Percentiles rank a stretch among this genome's conserved stretches.
Conservation (phyloP, 805 yeast genomes). For the Kodamaea sagamina region DNA sequence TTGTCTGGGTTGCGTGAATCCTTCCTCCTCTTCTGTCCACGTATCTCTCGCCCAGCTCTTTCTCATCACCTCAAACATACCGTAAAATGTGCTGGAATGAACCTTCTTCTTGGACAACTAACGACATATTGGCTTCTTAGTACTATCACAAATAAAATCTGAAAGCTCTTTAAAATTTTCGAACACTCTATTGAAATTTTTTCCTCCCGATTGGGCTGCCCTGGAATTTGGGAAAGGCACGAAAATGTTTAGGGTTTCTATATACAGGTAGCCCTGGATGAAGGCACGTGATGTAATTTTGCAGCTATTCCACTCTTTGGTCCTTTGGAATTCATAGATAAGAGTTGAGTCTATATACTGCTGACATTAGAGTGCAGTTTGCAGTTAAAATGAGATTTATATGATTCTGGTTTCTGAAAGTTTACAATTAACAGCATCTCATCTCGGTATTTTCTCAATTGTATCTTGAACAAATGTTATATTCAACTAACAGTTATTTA, state of each 20-base stretch:
- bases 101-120: conserved; percentile 98
- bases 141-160: conserved; percentile 16
- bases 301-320: too few species aligned
- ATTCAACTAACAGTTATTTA: too few species aligned
- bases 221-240: background rate
- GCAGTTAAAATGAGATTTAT: too few species aligned
- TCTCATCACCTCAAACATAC: conserved; percentile 52
- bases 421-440: too few species aligned
- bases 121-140: conserved; percentile 66
- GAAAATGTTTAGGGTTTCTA: conserved; percentile 3
- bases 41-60: background rate
- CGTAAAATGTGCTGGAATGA: conserved; percentile 99
- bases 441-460: too few species aligned
- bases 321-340: too few species aligned
- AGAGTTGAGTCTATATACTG: too few species aligned
- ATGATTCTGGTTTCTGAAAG: too few species aligned
- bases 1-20: background rate
- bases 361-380: too few species aligned
- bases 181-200: conserved; percentile 21
- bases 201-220: conserved; percentile 10
- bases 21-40: background rate
- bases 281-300: conserved; percentile 12
- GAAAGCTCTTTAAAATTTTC: conserved; percentile 18
- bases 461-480: too few species aligned
- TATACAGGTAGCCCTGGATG: conserved; percentile 14